A percentile compares a stretch with the other conserved stretches of the same genome.
Conservation (phyloP, 768 basidiomycete species). For the Thelephora ganbajun region DNA sequence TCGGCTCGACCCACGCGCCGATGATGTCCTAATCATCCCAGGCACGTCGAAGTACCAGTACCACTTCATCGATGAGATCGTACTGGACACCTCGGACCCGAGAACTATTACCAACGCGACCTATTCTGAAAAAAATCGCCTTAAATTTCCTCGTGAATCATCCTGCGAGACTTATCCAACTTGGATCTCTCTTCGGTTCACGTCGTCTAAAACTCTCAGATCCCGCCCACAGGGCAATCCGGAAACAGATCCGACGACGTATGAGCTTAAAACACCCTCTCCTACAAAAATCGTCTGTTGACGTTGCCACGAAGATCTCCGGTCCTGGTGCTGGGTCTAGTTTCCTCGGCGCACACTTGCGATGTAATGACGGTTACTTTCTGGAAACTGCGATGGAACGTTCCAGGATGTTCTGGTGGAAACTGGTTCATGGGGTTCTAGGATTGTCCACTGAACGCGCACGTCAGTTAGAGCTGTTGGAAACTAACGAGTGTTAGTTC, state of each 20-base stretch:
- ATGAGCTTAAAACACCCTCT: constrained; percentile 45
- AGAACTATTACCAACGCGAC: constrained; percentile 17
- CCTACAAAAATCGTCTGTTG: constrained; percentile 16
- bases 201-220: constrained; percentile 44
- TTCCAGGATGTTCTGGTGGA: constrained; percentile 39
- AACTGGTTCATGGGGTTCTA: constrained; percentile 35
- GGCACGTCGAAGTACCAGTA: constrained; percentile 50
- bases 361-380: constrained; percentile 59
- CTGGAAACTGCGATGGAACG: constrained; percentile 25
- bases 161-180: constrained; percentile 39
- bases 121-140: constrained; percentile 21
- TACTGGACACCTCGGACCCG: constrained; percentile 18
- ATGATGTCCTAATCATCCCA: constrained; percentile 32
- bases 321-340: constrained; percentile 22
- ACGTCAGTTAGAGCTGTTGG: constrained; percentile 7
- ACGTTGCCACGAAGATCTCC: constrained; percentile 29
- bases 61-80: constrained; percentile 39
- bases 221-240: constrained; percentile 25
- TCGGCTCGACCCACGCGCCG: constrained; percentile 21
- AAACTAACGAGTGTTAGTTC: too few species aligned
- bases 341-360: constrained; percentile 54
- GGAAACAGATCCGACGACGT: constrained; percentile 30
- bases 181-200: constrained; percentile 70
- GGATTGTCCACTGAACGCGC: constrained; percentile 18
- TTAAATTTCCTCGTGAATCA: constrained; percentile 27